phyloP scores from a whole-genome alignment of 768 basidiomycete species.

The Cubamyces sp. region DNA sequence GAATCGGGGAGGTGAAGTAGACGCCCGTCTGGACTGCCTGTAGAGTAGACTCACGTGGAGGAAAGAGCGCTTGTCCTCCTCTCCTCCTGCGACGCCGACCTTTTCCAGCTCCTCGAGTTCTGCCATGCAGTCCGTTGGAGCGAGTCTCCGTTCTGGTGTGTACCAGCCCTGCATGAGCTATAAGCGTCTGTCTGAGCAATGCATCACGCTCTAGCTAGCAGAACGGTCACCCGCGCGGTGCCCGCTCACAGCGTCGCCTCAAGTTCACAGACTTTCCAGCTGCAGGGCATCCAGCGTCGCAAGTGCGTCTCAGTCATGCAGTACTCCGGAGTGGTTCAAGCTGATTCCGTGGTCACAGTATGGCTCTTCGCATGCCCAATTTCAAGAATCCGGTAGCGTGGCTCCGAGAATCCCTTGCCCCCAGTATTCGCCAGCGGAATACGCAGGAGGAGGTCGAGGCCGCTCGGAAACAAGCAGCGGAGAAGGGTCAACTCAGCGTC shows the following conservation, averaged over 20 bases:
- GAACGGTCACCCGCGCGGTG: constrained; percentile 14
- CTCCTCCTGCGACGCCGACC: constrained; percentile 11
- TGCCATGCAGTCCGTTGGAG: constrained; percentile 27
- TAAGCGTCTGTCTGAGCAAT: neutral
- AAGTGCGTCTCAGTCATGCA: constrained; percentile 41
- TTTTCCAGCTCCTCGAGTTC: constrained; percentile 4
- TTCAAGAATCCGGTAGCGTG: constrained; percentile 57
- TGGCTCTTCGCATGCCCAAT: constrained; percentile 36
- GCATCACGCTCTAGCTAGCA: constrained; percentile 4
- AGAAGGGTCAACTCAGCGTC: constrained; percentile 34
- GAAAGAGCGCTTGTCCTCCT: constrained; percentile 15
- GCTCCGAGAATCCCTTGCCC: constrained; percentile 62
- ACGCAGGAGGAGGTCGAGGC: constrained; percentile 46
- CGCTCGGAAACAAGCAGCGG: constrained; percentile 30
- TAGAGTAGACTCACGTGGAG: constrained; percentile 16
- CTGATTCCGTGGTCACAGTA: constrained; percentile 36
- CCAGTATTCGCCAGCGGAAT: constrained; percentile 49
- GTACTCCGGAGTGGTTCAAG: no score
- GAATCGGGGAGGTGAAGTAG: constrained; percentile 6
- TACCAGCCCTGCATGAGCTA: neutral
- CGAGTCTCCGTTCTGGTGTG: constrained; percentile 26
- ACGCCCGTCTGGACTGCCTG: constrained; percentile 5
- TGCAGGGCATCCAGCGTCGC: constrained; percentile 45
- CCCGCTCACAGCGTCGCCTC: constrained; percentile 24
- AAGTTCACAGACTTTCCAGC: constrained; percentile 29